These are phyloP conservation scores for Pholiota molesta DNA, from an alignment of 768 basidiomycete genomes.

Conservation along the genomic window DNA sequence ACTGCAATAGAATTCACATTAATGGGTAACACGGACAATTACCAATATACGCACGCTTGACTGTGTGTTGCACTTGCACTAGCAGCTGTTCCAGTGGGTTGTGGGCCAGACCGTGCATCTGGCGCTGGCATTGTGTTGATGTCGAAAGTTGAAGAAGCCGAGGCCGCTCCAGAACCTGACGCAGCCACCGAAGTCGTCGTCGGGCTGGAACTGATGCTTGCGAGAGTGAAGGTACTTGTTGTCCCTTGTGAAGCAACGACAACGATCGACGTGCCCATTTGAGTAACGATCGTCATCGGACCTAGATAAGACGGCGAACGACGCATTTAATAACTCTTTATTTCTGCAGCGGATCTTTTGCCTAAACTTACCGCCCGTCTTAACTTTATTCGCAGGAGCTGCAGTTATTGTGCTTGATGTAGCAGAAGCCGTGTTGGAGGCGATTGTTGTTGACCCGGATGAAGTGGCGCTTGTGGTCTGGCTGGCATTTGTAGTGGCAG, in stretches of 20 bases:
- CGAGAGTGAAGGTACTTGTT: conserved; percentile 22
- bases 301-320: conserved; percentile 27
- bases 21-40: background rate
- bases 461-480: conserved; percentile 1
- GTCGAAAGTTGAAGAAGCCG: conserved; percentile 1
- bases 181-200: conserved; percentile 1
- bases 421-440: background rate
- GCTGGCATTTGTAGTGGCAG: conserved; percentile 2
- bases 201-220: conserved; percentile 5
- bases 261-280: conserved; percentile 29
- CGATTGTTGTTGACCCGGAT: background rate
- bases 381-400: conserved; percentile 5
- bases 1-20: background rate
- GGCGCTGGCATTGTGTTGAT: conserved; percentile 8
- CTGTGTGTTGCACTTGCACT: background rate
- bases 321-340: background rate
- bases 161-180: conserved; percentile 5
- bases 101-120: background rate
- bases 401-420: conserved; percentile 3
- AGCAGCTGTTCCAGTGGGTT: background rate
- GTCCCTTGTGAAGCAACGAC: conserved; percentile 21
- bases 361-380: conserved; percentile 7
- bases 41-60: background rate
- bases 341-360: background rate
- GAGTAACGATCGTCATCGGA: conserved; percentile 38